Base-by-base conservation (phyloP, 331 rosid genomes). In the Arachis monticola region DNA sequence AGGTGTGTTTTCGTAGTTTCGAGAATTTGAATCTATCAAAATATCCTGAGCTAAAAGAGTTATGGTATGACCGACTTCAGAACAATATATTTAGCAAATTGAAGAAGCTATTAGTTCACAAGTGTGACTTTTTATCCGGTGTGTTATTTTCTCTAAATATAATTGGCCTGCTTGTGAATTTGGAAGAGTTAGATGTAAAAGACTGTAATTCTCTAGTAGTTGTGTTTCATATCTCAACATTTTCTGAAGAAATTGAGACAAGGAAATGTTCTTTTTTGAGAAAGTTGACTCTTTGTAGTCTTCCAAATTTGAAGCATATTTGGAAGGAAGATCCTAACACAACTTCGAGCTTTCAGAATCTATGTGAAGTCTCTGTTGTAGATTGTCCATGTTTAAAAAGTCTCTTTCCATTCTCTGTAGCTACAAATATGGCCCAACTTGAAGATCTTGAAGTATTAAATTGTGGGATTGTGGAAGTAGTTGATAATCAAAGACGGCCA, bases 291-390 rank as follows among this genome's bases (percentile, higher is more conserved):
- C 11, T 70, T 8, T 57, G n/a, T 3, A 11, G 8, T 1, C 47
- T 71, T 10, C 44, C 83, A 1, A 77, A 84, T 9, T 46, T 84
- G 10, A 74, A 81, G 48, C 67, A 80, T 5, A 27, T 77, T 8
- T 84, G 87, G 87, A 80, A 79, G 53, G 51, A 57, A 9, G 78
- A 84, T 13, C 83, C 87, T 2, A 12, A 64, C 2, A 51, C 41
- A 58, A 44, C 13, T 11, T 6, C 77, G 0, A 60, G 59, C 60
- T 84, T 67, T 52, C 48, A 6, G 7, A 65, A 65, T 76, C 46
- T 14, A 10, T 72, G 35, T 12, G 10, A 30, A 3, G 66, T 83
- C 0, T 12, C 41, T 53, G 67, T 71, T 22, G 2, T 5, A 6
- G 10, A 32, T 10, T 84, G 88, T 10, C 32, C 27, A 48, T 73